Conservation (phyloP, 2,329 filamentous ascomycete species). For the Colletotrichum noveboracense region DNA sequence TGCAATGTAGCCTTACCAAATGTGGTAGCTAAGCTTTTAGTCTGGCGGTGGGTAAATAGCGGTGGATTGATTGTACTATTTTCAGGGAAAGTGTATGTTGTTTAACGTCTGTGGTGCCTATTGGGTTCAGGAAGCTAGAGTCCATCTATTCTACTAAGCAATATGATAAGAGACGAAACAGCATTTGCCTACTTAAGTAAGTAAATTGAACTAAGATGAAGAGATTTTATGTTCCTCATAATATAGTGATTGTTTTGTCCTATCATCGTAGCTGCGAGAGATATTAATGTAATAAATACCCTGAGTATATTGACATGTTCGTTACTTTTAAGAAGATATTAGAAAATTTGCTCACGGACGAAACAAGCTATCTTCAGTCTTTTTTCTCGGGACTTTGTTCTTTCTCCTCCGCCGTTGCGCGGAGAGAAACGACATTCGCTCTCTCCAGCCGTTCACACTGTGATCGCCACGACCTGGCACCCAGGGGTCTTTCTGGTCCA, state of each 20-base stretch:
- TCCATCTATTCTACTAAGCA: not conserved
- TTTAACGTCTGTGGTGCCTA: not conserved
- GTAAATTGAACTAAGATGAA: not conserved
- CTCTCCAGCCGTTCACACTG: not conserved
- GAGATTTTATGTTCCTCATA: not conserved
- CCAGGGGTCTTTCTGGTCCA: not conserved
- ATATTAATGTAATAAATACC: not conserved
- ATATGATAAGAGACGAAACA: not conserved
- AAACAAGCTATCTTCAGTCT: not conserved
- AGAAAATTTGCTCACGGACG: not conserved
- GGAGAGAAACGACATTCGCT: not conserved
- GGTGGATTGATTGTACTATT: not conserved
- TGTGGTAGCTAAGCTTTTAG: not conserved
- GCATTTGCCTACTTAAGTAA: not conserved
- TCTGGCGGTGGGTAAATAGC: not conserved
- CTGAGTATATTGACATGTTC: not conserved
- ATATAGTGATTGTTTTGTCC: not conserved
- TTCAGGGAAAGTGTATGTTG: not conserved
- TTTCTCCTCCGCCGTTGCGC: not conserved
- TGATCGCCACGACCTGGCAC: not conserved
- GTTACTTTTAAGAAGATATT: not conserved
- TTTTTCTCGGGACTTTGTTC: not conserved
- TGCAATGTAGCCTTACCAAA: not conserved
- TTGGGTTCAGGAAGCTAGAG: not conserved
- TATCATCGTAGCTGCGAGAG: not conserved